Evolutionary conservation across 768 basidiomycete genomes (phyloP).

Genomic region (Termitomyces sp.): DNA sequence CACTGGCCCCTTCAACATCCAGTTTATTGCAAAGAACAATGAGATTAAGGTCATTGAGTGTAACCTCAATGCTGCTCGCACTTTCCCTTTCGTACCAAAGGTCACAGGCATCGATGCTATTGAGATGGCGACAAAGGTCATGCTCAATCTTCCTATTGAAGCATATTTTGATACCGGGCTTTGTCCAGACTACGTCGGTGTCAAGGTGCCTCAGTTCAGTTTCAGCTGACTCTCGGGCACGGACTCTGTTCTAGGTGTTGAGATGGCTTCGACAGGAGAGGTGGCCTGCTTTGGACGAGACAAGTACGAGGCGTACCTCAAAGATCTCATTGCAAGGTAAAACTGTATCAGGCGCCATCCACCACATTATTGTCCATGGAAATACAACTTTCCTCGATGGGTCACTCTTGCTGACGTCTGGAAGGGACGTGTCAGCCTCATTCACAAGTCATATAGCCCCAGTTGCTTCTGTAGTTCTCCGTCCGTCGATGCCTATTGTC

Average conservation of each 20-base stretch:
- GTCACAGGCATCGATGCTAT: conserved; percentile 97
- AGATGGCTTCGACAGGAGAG: conserved; percentile 99
- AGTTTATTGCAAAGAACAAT: conserved; percentile 99
- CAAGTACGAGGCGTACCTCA: conserved; percentile 98
- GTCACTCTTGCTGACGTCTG: conserved; percentile 51
- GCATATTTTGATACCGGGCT: conserved; percentile 86
- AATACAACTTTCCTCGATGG: conserved; percentile 91
- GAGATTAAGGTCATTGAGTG: conserved; percentile 99
- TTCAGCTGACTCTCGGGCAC: conserved; percentile 96
- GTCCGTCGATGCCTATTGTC: conserved; percentile 20
- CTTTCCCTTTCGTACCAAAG: conserved; percentile 99
- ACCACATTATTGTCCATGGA: conserved; percentile 87
- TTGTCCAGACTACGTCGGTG: conserved; percentile 91
- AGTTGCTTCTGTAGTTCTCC: conserved; percentile 1
- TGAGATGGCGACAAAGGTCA: conserved; percentile 98
- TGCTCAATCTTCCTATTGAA: conserved; percentile 87
- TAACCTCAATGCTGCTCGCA: conserved; percentile 94
- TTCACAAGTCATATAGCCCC: conserved; percentile 37
- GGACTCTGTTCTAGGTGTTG: conserved; percentile 97
- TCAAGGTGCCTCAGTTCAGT: conserved; percentile 99
- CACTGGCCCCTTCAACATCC: conserved; percentile 98
- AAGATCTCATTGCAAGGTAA: conserved; percentile 84
- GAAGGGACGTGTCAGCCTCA: conserved; percentile 69
- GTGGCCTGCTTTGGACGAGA: conserved; percentile 98
- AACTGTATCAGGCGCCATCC: conserved; percentile 67